phyloP scores from a whole-genome alignment of 257 asterid species.

The Leonotis leonurus region DNA sequence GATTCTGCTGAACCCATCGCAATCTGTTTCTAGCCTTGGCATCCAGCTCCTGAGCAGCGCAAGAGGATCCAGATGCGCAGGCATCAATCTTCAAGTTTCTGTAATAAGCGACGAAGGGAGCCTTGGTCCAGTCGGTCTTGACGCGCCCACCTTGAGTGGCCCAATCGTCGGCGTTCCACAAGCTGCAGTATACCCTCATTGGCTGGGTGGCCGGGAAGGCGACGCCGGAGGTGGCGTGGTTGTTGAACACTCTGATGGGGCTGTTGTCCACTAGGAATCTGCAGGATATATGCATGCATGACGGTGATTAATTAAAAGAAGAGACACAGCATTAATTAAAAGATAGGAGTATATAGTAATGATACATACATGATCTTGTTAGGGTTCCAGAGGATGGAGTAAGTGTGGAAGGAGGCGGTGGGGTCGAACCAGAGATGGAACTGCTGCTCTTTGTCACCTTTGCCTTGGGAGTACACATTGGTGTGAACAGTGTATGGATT shows the following conservation, averaged over 20 bases:
- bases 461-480: conserved; percentile 35
- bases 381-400: conserved; percentile 38
- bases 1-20: conserved; percentile 41
- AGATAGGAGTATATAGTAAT: conserved; percentile 18
- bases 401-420: conserved; percentile 33
- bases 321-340: neutral
- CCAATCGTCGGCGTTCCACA: conserved; percentile 56
- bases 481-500: conserved; percentile 39
- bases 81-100: conserved; percentile 30
- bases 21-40: conserved; percentile 29
- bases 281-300: neutral
- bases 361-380: conserved; percentile 11
- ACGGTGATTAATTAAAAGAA: neutral
- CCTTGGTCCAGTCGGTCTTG: conserved; percentile 19
- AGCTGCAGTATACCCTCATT: conserved; percentile 47
- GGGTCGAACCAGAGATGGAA: conserved; percentile 46
- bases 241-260: conserved; percentile 44
- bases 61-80: neutral
- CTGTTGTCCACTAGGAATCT: conserved; percentile 48
- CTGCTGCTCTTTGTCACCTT: conserved; percentile 39
- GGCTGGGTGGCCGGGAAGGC: conserved; percentile 38
- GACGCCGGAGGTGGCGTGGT: conserved; percentile 26
- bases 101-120: conserved; percentile 38
- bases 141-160: conserved; percentile 20
- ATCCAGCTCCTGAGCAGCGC: conserved; percentile 26